Evolutionary conservation across 805 yeast genomes (phyloP).

Genomic region (Candida peoriensis): DNA sequence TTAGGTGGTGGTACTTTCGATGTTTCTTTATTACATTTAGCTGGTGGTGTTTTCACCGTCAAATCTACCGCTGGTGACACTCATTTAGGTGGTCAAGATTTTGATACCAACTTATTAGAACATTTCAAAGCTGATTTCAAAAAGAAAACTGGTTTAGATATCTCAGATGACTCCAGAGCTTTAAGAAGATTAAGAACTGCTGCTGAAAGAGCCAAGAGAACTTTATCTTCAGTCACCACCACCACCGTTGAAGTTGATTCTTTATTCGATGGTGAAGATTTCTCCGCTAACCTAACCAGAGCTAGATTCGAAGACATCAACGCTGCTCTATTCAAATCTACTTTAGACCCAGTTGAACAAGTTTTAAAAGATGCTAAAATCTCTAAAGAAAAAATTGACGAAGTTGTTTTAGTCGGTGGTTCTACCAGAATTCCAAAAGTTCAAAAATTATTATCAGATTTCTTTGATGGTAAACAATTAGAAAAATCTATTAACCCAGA

Average conservation of each 20-base stretch:
- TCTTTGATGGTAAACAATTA: slow-evolving; percentile 94
- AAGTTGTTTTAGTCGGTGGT: slow-evolving; percentile 97
- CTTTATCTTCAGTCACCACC: slow-evolving; percentile 91
- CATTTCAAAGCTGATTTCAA: slow-evolving; percentile 92
- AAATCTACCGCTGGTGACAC: slow-evolving; percentile 82
- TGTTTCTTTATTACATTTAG: slow-evolving; percentile 72
- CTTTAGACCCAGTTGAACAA: slow-evolving; percentile 91
- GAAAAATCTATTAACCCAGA: slow-evolving; percentile 97
- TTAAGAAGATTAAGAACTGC: slow-evolving; percentile 98
- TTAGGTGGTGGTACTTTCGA: slow-evolving; percentile 87
- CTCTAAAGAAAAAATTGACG: slow-evolving; percentile 80
- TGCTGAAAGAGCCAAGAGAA: slow-evolving; percentile 98
- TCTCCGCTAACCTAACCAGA: slow-evolving; percentile 90
- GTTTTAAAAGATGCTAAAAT: slow-evolving; percentile 90
- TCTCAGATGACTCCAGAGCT: slow-evolving; percentile 89
- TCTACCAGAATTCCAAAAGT: slow-evolving; percentile 99
- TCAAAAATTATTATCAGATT: slow-evolving; percentile 89
- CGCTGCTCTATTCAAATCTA: slow-evolving; percentile 89
- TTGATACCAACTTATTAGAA: slow-evolving; percentile 92
- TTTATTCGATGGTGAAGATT: slow-evolving; percentile 91
- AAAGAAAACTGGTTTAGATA: slow-evolving; percentile 91
- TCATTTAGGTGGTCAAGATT: slow-evolving; percentile 86
- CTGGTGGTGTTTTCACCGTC: slow-evolving; percentile 77
- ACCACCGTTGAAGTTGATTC: slow-evolving; percentile 95
- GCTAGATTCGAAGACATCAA: slow-evolving; percentile 97